These are phyloP conservation scores for Phytophthora sp. DNA, from an alignment of 352 stramenopile genomes.

Conservation along the genomic window DNA sequence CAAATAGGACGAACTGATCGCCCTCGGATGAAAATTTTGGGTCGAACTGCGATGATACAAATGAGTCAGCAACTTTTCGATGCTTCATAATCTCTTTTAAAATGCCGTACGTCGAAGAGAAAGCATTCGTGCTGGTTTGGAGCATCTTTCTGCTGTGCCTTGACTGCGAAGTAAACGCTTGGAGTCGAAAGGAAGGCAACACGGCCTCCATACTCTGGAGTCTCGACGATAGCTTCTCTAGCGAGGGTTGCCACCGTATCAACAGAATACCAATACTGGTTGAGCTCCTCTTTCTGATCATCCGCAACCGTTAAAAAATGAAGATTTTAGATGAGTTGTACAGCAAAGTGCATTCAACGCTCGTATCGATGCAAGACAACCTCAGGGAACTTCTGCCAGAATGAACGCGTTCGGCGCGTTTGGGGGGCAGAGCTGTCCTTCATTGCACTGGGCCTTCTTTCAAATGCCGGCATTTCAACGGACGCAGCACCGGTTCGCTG, in stretches of 20 bases:
- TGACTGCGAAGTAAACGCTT: slow-evolving; percentile 93
- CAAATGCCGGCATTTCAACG: slow-evolving; percentile 14
- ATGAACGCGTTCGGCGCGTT: slow-evolving; percentile 34
- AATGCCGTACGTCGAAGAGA: slow-evolving; percentile 87
- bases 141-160: slow-evolving; percentile 31
- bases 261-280: slow-evolving; percentile 96
- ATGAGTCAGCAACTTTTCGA: not conserved
- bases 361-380: slow-evolving; percentile 19
- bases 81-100: not conserved
- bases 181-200: slow-evolving; percentile 95
- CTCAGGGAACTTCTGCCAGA: slow-evolving; percentile 78
- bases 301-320: not conserved
- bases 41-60: slow-evolving; percentile 68
- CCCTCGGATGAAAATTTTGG: slow-evolving; percentile 73
- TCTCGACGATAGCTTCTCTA: slow-evolving; percentile 67
- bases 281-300: slow-evolving; percentile 96
- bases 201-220: slow-evolving; percentile 25
- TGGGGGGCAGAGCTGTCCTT: not conserved
- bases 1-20: slow-evolving; percentile 83
- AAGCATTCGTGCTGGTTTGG: slow-evolving; percentile 53
- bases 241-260: slow-evolving; percentile 86
- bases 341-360: not conserved
- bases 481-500: slow-evolving; percentile 15
- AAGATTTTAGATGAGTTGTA: not conserved
- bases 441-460: slow-evolving; percentile 4